Conservation (phyloP, 805 yeast species). For the Pichia californica region DNA sequence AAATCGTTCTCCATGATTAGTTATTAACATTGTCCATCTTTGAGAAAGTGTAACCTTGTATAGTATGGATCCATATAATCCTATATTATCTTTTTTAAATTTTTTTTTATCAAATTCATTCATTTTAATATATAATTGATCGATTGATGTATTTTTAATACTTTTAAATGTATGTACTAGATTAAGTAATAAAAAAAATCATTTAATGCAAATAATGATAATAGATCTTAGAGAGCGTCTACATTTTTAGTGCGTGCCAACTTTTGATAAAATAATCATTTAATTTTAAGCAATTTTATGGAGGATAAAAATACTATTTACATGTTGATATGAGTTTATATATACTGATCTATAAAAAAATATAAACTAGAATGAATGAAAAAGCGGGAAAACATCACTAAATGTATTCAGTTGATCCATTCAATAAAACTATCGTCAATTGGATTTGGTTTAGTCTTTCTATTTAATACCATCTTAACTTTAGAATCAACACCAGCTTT, state of each 20-base stretch:
- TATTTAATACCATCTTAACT: slow-evolving; percentile 50
- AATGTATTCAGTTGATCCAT: slow-evolving; percentile 36
- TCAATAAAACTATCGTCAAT: slow-evolving; percentile 38
- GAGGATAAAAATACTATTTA: background rate
- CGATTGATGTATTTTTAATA: too few relatives aligned
- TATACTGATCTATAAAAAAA: slow-evolving; percentile 11
- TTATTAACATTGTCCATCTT: slow-evolving; percentile 20
- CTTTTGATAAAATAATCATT: too few relatives aligned
- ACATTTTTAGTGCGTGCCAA: too few relatives aligned
- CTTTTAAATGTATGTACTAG: too few relatives aligned
- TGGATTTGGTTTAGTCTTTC: slow-evolving; percentile 45
- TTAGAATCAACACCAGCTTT: slow-evolving; percentile 60
- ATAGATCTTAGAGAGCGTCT: too few relatives aligned
- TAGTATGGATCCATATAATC: slow-evolving; percentile 1
- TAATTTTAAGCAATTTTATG: too few relatives aligned
- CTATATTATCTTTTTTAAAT: background rate
- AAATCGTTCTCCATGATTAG: slow-evolving; percentile 21
- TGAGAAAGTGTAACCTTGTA: slow-evolving; percentile 14
- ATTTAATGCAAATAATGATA: too few relatives aligned
- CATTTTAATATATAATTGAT: too few relatives aligned
- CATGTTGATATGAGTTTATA: background rate
- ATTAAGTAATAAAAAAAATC: too few relatives aligned
- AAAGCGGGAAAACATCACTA: background rate
- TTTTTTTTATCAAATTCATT: background rate
- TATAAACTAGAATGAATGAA: too few relatives aligned